Conservation (phyloP, 352 stramenopile species). For the Phytopythium aichiense region DNA sequence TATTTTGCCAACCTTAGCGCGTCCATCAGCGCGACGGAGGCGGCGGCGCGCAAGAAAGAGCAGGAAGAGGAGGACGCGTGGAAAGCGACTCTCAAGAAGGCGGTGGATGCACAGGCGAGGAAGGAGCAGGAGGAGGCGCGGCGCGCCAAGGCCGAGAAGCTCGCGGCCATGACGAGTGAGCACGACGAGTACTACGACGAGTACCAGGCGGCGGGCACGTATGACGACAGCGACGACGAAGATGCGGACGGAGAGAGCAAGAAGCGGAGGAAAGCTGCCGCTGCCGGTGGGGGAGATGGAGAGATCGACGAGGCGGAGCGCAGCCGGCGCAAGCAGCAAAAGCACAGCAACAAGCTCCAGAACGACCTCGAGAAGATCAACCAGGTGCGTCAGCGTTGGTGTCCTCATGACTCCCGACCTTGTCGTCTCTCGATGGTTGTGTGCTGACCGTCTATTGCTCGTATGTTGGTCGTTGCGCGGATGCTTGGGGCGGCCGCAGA, state of each 20-base stretch:
- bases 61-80: conserved; percentile 40
- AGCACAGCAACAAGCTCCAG: conserved; percentile 59
- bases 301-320: conserved; percentile 19
- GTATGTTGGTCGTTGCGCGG: neutral
- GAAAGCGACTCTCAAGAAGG: conserved; percentile 59
- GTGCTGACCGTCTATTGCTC: too few species aligned
- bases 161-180: conserved; percentile 31
- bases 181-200: conserved; percentile 72
- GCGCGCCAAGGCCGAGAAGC: conserved; percentile 35
- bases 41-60: conserved; percentile 34
- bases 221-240: conserved; percentile 71
- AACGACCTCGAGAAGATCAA: conserved; percentile 75
- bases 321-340: conserved; percentile 52
- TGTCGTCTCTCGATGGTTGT: neutral
- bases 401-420: neutral
- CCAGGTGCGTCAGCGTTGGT: conserved; percentile 32
- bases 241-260: conserved; percentile 27
- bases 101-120: conserved; percentile 37
- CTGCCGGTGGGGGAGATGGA: conserved; percentile 11
- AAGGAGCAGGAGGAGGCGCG: conserved; percentile 34
- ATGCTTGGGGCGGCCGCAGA: conserved; percentile 8
- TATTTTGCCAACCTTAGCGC: conserved; percentile 76
- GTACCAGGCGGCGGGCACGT: conserved; percentile 27
- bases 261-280: conserved; percentile 19
- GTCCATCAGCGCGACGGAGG: conserved; percentile 52